These are phyloP conservation scores for Fraxinus cuspidata DNA, from an alignment of 257 asterid genomes.

Conservation along the genomic window DNA sequence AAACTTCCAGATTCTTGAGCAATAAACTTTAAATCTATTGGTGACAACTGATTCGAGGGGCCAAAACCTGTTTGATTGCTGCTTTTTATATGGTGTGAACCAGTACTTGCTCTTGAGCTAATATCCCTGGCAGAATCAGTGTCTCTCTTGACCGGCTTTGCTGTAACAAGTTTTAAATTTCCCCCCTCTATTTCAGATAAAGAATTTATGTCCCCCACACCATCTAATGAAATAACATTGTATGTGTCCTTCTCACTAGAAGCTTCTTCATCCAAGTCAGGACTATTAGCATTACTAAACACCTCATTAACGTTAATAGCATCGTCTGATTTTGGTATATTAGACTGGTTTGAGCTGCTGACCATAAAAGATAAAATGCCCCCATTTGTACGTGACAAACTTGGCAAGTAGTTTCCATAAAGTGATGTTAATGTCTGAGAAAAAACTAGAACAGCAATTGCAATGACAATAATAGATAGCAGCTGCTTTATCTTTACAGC, in stretches of 20 bases:
- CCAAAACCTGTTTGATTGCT: slow-evolving; percentile 1
- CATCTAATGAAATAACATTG: slow-evolving; percentile 15
- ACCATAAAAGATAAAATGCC: slow-evolving; percentile 21
- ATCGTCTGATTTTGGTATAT: slow-evolving; percentile 20
- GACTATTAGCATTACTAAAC: not conserved
- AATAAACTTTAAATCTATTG: slow-evolving; percentile 3
- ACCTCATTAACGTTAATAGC: slow-evolving; percentile 17
- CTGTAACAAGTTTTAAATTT: not conserved
- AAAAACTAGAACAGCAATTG: slow-evolving; percentile 32
- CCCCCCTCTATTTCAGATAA: slow-evolving; percentile 15
- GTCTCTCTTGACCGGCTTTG: not conserved
- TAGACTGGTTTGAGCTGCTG: slow-evolving; percentile 23
- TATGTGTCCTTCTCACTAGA: slow-evolving; percentile 8
- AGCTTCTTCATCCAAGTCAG: slow-evolving; percentile 20
- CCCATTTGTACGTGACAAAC: slow-evolving; percentile 28
- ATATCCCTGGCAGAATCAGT: slow-evolving; percentile 5
- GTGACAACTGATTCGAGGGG: not conserved
- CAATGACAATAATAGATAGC: slow-evolving; percentile 29
- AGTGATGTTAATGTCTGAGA: slow-evolving; percentile 37
- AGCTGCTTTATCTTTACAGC: slow-evolving; percentile 22
- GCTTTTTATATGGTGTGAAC: not conserved
- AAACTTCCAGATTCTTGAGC: slow-evolving; percentile 15
- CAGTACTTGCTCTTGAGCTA: not conserved
- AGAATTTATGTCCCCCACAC: slow-evolving; percentile 10
- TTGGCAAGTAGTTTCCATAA: slow-evolving; percentile 29